Evolutionary conservation across 1,139 yeast species (phyloP).

Genomic region (Trichomonascaceae sp.): DNA sequence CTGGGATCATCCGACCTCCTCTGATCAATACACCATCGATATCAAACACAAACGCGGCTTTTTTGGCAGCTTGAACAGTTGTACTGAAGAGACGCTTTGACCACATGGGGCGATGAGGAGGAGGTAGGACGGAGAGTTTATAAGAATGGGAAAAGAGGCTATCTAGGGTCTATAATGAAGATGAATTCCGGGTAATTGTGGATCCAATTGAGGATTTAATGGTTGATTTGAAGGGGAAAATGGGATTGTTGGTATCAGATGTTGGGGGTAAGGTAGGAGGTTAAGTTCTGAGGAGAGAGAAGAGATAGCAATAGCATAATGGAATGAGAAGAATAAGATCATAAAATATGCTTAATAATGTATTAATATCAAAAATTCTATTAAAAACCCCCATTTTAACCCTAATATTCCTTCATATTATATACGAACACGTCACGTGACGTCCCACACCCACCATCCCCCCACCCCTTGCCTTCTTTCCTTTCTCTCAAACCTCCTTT

Average conservation of each 20-base stretch:
- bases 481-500: not conserved
- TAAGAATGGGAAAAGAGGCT: not conserved
- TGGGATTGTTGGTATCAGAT: not conserved
- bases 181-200: not conserved
- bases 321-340: too few relatives aligned
- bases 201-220: not conserved
- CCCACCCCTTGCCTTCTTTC: too few relatives aligned
- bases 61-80: conserved; percentile 5
- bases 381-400: too few relatives aligned
- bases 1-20: conserved; percentile 63
- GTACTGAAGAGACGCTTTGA: not conserved
- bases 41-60: conserved; percentile 33
- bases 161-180: not conserved
- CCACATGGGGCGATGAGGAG: not conserved
- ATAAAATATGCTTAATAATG: too few relatives aligned
- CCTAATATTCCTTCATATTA: too few relatives aligned
- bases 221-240: not conserved
- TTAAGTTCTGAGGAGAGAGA: too few relatives aligned
- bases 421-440: too few relatives aligned
- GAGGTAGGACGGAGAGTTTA: not conserved
- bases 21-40: conserved; percentile 92
- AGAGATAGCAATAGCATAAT: too few relatives aligned
- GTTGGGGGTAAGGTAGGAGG: not conserved
- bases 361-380: too few relatives aligned
- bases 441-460: too few relatives aligned